phyloP scores from a whole-genome alignment of 75 land plant species.

The Picea sitchensis region DNA sequence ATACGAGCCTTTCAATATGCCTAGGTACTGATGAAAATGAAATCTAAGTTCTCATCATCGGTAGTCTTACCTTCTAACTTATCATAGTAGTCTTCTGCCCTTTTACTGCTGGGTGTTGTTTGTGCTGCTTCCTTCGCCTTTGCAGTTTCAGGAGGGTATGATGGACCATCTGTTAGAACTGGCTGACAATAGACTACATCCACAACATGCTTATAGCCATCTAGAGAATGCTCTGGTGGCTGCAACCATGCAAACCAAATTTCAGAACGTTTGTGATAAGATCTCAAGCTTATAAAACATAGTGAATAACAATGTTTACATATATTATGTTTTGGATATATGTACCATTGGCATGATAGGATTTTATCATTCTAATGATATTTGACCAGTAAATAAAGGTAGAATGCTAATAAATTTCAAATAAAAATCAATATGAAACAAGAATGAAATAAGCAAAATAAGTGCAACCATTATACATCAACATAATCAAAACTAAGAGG shows the following conservation, averaged over 20 bases:
- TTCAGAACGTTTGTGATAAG: neutral
- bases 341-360: no score
- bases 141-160: conserved; percentile 69
- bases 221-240: conserved; percentile 76
- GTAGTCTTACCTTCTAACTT: conserved; percentile 71
- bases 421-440: no score
- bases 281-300: neutral
- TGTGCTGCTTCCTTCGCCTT: conserved; percentile 88
- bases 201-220: conserved; percentile 92
- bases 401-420: no score
- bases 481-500: no score
- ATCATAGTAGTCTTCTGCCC: conserved; percentile 68
- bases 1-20: neutral
- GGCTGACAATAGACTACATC: conserved; percentile 79
- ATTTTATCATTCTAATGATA: no score
- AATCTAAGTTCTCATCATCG: neutral
- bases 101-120: conserved; percentile 41
- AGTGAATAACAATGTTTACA: neutral
- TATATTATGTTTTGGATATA: no score
- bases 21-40: neutral
- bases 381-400: no score
- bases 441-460: no score
- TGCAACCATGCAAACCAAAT: conserved; percentile 17
- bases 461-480: no score
- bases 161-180: conserved; percentile 56